Evolutionary conservation across 1,139 yeast genomes (phyloP).

Genomic region (Debaryomycetaceae sp.): DNA sequence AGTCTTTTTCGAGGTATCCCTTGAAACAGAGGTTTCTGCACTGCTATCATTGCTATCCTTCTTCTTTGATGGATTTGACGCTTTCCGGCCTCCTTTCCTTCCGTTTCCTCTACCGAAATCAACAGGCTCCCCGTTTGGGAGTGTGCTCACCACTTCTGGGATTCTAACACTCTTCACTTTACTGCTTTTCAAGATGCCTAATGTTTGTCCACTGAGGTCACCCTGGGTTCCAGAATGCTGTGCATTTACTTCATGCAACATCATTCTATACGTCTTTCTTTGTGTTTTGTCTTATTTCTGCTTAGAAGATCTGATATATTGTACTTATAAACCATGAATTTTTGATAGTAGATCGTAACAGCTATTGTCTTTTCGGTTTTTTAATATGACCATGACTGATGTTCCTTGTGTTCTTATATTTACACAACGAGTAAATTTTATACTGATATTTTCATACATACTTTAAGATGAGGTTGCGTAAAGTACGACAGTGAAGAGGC

Average conservation of each 20-base stretch:
- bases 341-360: background rate
- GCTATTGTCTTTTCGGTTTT: background rate
- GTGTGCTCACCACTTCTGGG: constrained; percentile 19
- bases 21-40: background rate
- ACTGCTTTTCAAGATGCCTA: constrained; percentile 7
- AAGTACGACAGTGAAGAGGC: background rate
- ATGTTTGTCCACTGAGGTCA: background rate
- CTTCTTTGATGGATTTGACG: background rate
- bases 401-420: background rate
- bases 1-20: constrained; percentile 3
- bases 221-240: background rate
- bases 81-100: constrained; percentile 3
- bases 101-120: constrained; percentile 31
- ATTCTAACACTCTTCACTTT: constrained; percentile 15
- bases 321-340: background rate
- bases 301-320: background rate
- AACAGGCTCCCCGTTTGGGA: constrained; percentile 44
- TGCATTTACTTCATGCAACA: constrained; percentile 32
- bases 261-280: constrained; percentile 20
- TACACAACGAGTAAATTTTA: background rate
- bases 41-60: background rate
- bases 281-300: background rate
- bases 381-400: background rate
- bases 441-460: background rate
- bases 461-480: too few species aligned